Conservation (phyloP, 768 basidiomycete species). For the Candolleomyces efflorescens region DNA sequence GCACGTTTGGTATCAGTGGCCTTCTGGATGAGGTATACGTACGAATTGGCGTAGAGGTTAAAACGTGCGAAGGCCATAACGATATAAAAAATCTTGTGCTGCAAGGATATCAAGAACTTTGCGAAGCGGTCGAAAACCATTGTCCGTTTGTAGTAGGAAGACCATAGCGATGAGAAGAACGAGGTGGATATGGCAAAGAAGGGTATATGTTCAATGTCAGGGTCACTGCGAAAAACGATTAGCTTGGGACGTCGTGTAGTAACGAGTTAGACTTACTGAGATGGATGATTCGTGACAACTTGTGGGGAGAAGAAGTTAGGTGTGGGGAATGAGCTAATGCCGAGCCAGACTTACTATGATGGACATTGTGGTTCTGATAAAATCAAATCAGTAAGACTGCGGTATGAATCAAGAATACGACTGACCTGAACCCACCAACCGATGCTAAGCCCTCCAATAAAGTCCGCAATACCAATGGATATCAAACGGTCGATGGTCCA, state of each 20-base stretch:
- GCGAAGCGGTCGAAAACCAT: slow-evolving; percentile 76
- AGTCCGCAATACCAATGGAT: slow-evolving; percentile 77
- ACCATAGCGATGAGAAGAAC: slow-evolving; percentile 85
- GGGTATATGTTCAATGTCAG: slow-evolving; percentile 84
- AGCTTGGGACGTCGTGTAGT: not conserved
- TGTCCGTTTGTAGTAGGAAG: slow-evolving; percentile 89
- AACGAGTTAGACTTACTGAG: slow-evolving; percentile 59
- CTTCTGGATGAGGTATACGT: slow-evolving; percentile 63
- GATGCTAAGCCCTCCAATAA: slow-evolving; percentile 88
- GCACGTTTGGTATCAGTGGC: slow-evolving; percentile 61
- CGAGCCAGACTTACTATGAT: slow-evolving; percentile 69
- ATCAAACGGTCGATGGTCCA: slow-evolving; percentile 79
- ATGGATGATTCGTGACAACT: slow-evolving; percentile 98
- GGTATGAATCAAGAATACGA: slow-evolving; percentile 18
- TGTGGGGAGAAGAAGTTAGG: slow-evolving; percentile 9
- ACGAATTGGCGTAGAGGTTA: slow-evolving; percentile 91
- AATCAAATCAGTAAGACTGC: not conserved
- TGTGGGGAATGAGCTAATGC: not conserved
- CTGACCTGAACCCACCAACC: slow-evolving; percentile 98
- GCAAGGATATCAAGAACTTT: slow-evolving; percentile 60
- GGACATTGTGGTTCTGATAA: slow-evolving; percentile 85
- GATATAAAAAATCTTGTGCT: slow-evolving; percentile 92
- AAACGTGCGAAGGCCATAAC: slow-evolving; percentile 89
- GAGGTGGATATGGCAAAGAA: slow-evolving; percentile 91
- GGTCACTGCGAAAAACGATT: slow-evolving; percentile 47